Conservation (phyloP, 23 red algal genomes). For the Chondrus crispus region DNA sequence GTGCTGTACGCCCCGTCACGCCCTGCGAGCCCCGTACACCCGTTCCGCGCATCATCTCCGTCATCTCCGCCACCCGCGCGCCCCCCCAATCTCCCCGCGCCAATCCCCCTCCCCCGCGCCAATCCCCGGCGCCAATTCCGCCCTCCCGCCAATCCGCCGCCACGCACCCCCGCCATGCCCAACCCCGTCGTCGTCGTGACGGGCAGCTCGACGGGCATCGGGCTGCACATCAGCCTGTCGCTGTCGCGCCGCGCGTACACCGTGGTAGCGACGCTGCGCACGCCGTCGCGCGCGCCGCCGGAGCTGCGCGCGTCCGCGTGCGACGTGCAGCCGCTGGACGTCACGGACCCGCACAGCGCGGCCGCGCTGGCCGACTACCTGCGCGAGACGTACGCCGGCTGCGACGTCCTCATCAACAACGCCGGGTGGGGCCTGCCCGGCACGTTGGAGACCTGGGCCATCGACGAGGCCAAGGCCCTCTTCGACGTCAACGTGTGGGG, state of each 20-base stretch:
- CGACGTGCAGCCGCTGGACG: slow-evolving; percentile 37
- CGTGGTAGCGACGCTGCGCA: slow-evolving; percentile 5
- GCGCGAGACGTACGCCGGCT: not conserved
- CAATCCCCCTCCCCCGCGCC: too few relatives aligned
- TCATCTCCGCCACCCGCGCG: too few relatives aligned
- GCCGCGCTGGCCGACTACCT: not conserved
- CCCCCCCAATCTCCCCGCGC: too few relatives aligned
- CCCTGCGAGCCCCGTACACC: too few relatives aligned
- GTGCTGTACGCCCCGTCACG: too few relatives aligned
- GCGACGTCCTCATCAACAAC: slow-evolving; percentile 65
- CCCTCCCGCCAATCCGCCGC: too few relatives aligned
- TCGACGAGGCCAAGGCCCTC: slow-evolving; percentile 12
- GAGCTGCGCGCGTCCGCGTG: not conserved
- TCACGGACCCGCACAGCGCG: not conserved
- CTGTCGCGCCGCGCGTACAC: not conserved
- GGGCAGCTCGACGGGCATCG: slow-evolving; percentile 34
- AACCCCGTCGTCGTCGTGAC: slow-evolving; percentile 22
- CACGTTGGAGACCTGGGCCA: slow-evolving; percentile 13
- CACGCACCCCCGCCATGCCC: too few relatives aligned
- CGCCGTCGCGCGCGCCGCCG: not conserved
- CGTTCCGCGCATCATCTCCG: too few relatives aligned
- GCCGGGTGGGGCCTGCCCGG: slow-evolving; percentile 52
- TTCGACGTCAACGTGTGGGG: slow-evolving; percentile 74
- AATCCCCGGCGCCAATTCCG: too few relatives aligned
- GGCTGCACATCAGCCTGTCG: not conserved